Conservation (phyloP, 257 asterid genomes). For the Solanum sparsipilum region DNA sequence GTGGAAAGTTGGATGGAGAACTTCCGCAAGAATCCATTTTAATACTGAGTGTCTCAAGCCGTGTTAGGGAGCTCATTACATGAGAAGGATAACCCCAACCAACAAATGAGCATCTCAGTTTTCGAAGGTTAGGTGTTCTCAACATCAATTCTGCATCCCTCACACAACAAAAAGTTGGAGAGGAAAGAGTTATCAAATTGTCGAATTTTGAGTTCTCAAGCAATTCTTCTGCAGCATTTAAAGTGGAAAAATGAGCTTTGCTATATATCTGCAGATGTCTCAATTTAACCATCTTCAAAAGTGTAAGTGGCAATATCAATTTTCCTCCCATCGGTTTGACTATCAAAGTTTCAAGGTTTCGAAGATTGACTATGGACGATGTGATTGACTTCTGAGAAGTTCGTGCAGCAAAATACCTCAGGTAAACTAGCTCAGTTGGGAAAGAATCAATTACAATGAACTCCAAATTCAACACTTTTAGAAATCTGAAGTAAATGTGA, state of each 20-base stretch:
- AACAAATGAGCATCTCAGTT: background rate
- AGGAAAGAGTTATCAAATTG: background rate
- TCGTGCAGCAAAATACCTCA: background rate
- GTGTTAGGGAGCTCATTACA: background rate
- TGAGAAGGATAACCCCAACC: background rate
- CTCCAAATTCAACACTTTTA: background rate
- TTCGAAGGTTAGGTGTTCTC: background rate
- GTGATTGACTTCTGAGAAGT: background rate
- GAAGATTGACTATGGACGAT: background rate
- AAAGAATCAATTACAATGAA: background rate
- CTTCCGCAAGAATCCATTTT: background rate
- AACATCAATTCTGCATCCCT: background rate
- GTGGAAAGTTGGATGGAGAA: background rate
- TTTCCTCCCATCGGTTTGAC: background rate
- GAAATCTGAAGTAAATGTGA: background rate
- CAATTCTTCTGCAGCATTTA: background rate
- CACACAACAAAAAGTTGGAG: background rate
- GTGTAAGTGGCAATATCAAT: background rate
- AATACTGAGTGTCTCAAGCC: background rate
- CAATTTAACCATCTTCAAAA: background rate
- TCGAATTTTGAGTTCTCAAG: background rate
- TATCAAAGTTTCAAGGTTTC: background rate
- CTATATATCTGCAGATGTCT: background rate
- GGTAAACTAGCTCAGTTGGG: background rate
- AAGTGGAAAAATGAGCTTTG: background rate